phyloP scores from a whole-genome alignment of 352 stramenopile species.

The Albugo candida region DNA sequence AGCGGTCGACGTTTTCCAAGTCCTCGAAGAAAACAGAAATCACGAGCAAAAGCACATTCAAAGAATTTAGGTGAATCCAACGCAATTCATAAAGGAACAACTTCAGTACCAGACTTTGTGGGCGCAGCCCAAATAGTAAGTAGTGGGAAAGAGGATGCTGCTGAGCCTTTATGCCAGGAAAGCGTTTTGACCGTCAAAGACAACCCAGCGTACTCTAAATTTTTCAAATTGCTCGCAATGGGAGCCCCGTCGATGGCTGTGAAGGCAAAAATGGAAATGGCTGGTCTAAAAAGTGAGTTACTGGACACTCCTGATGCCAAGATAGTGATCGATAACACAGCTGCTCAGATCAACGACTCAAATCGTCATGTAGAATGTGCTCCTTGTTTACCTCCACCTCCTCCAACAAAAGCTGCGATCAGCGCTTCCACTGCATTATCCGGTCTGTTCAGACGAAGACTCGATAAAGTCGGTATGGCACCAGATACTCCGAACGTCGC shows the following conservation, averaged over 20 bases:
- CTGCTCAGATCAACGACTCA: constrained; percentile 6
- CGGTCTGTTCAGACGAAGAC: constrained; percentile 7
- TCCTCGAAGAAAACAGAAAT: no score
- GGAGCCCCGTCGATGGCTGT: constrained; percentile 29
- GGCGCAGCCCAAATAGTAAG: no score
- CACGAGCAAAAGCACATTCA: no score
- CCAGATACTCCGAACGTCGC: neutral
- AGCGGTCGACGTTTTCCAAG: no score
- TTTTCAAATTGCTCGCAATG: constrained; percentile 46
- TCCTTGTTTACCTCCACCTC: constrained; percentile 2
- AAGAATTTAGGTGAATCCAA: no score
- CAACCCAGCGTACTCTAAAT: constrained; percentile 5
- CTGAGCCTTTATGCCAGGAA: neutral
- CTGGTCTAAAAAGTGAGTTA: constrained; percentile 29
- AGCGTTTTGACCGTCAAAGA: neutral
- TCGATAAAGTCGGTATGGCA: neutral
- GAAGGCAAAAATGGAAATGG: constrained; percentile 47
- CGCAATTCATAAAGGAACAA: no score
- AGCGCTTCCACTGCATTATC: constrained; percentile 2
- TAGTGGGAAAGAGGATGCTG: no score
- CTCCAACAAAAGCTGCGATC: constrained; percentile 4
- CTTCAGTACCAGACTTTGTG: no score
- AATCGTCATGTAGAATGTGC: no score
- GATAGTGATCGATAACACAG: neutral
- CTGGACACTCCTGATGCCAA: constrained; percentile 16